Conservation (phyloP, 805 yeast species). For the Sugiyamaella mastotermitis region DNA sequence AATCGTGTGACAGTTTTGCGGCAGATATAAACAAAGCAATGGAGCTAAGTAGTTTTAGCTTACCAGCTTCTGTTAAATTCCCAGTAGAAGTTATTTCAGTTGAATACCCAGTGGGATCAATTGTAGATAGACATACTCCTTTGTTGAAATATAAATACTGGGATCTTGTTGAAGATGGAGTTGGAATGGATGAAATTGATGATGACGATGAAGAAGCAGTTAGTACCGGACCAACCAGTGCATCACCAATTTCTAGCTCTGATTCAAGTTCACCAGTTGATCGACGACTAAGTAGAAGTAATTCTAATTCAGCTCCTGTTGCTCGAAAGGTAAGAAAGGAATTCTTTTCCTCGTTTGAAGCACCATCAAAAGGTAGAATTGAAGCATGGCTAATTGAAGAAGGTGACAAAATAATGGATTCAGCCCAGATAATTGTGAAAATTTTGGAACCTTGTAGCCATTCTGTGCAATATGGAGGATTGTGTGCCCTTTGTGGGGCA, state of each 20-base stretch:
- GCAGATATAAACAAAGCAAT: too few species aligned
- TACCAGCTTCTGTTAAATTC: slow-evolving; percentile 60
- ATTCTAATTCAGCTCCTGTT: neutral
- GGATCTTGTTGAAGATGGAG: slow-evolving; percentile 42
- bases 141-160: slow-evolving; percentile 59
- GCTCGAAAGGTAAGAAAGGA: slow-evolving; percentile 29
- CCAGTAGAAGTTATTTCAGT: slow-evolving; percentile 48
- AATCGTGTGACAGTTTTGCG: too few species aligned
- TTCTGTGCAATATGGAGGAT: slow-evolving; percentile 88
- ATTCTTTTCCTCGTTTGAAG: slow-evolving; percentile 53
- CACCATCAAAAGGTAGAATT: slow-evolving; percentile 73
- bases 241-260: neutral
- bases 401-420: slow-evolving; percentile 52
- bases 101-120: slow-evolving; percentile 38
- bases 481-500: slow-evolving; percentile 89
- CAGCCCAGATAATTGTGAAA: slow-evolving; percentile 45
- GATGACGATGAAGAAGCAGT: slow-evolving; percentile 21
- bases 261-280: neutral
- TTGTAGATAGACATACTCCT: slow-evolving; percentile 46
- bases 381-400: slow-evolving; percentile 42
- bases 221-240: neutral
- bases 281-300: neutral
- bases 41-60: slow-evolving; percentile 39
- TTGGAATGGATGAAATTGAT: slow-evolving; percentile 30
- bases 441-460: slow-evolving; percentile 84